Evolutionary conservation across 1,284 basidiomycete genomes (phyloP).

Genomic region (Neolentinus lepideus): DNA sequence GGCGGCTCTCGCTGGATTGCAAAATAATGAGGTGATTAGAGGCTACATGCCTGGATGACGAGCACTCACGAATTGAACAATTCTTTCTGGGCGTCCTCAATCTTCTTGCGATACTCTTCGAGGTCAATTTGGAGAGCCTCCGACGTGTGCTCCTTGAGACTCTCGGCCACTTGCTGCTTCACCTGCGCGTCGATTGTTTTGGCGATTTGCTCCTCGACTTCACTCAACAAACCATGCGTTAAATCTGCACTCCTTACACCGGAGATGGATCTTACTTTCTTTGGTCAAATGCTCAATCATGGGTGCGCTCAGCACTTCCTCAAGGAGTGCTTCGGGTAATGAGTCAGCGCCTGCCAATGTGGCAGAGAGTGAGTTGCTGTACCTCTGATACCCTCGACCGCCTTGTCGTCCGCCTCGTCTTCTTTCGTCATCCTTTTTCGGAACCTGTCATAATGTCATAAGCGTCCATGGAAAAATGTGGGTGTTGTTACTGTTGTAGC

Average conservation of each 20-base stretch:
- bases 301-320: neutral
- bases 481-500: neutral
- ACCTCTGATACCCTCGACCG: neutral
- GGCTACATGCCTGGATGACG: neutral
- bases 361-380: neutral
- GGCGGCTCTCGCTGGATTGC: neutral
- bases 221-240: neutral
- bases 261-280: neutral
- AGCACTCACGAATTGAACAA: neutral
- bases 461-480: neutral
- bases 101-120: neutral
- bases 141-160: neutral
- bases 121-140: neutral
- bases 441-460: neutral
- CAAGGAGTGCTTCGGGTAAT: neutral
- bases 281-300: neutral
- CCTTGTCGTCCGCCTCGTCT: neutral
- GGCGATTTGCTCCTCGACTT: neutral
- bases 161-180: neutral
- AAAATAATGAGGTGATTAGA: neutral
- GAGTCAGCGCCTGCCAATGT: neutral
- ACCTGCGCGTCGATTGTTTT: neutral
- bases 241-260: neutral
- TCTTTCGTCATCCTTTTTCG: neutral
- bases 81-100: neutral